These are phyloP conservation scores for Pinus albicaulis DNA, from an alignment of 75 land plant genomes.

Conservation along the genomic window DNA sequence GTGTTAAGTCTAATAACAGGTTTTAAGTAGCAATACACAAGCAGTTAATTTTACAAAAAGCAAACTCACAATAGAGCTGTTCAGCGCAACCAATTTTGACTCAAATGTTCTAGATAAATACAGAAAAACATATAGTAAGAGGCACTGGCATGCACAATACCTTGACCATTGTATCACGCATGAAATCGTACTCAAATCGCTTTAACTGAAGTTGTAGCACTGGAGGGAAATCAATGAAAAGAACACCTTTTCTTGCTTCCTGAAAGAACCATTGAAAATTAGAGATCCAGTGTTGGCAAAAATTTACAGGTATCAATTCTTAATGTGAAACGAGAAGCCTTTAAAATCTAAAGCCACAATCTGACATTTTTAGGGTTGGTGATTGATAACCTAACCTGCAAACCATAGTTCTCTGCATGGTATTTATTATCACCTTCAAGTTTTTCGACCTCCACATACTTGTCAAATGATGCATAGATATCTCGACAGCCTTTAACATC, in stretches of 20 bases:
- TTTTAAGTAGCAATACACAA: too few relatives aligned
- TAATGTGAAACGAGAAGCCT: too few relatives aligned
- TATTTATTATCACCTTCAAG: conserved; percentile 81
- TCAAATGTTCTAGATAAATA: too few relatives aligned
- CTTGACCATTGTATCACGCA: conserved; percentile 91
- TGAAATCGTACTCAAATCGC: conserved; percentile 92
- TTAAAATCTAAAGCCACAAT: not conserved
- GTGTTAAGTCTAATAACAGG: too few relatives aligned
- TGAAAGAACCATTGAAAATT: conserved; percentile 17
- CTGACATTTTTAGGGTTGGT: not conserved
- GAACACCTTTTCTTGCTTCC: conserved; percentile 94
- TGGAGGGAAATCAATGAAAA: conserved; percentile 89
- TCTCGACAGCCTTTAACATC: conserved; percentile 79
- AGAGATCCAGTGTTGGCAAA: not conserved
- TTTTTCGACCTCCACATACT: conserved; percentile 70
- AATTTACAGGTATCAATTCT: too few relatives aligned
- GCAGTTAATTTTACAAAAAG: too few relatives aligned
- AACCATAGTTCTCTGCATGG: conserved; percentile 66
- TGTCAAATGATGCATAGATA: conserved; percentile 80
- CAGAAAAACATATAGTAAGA: too few relatives aligned
- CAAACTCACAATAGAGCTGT: too few relatives aligned
- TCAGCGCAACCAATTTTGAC: too few relatives aligned
- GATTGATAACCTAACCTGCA: conserved; percentile 36
- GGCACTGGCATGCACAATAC: conserved; percentile 14
- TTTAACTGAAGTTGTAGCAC: conserved; percentile 90